Base-by-base conservation (phyloP, 176 grass and related monocot species). In the Carex myosuroides region DNA sequence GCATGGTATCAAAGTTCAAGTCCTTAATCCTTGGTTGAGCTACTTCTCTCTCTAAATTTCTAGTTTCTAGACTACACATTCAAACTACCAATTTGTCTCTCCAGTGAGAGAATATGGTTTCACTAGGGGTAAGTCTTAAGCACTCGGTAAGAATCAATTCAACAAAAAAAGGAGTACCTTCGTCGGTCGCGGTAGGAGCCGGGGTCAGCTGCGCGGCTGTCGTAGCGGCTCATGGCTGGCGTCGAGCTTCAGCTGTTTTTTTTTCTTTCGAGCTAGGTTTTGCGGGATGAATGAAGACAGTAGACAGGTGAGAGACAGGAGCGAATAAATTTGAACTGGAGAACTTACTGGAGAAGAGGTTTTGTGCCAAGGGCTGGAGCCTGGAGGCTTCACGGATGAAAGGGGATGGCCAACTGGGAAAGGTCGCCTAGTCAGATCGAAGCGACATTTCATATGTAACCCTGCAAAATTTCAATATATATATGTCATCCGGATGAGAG, bases 181-280 rank as follows among this genome's bases (percentile, higher is more conserved):
- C 88, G 85, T 50, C 90, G 88, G 77, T 91, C 92, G 78, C 90
- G 94, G 86, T 98, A 98, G 86, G 95, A 93, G 32, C 84, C 82
- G 29, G 95, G 91, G 81, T 98, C 92, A 69, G 79, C 79, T 33
- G 91, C 86, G 55, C 93, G 93, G 86, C 96, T 85, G 56, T 99
- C 93, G 89, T 92, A 95, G 88, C 88, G 91, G 91, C 88, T 94
- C 96, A 99, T 99, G 81, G 70, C 82, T 35, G 4, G 33, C 57
- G 88, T 60, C 67, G 70, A 64, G 79, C 1, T 26, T 48, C 29
- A 39, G 81, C 26, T 48, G 17, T 52, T 60, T 21, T 4, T 13
- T 12, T 18, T 73, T 48, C 70, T 50, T 44, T 46, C 37, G 37
- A 73, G 20, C 71, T 13, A 52, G 20, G 48, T 29, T 11, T 48